Evolutionary conservation across 495 filamentous ascomycete genomes (phyloP), one percentile per base, ranked within the genome.

Genomic region (Penicillium lividum): DNA sequence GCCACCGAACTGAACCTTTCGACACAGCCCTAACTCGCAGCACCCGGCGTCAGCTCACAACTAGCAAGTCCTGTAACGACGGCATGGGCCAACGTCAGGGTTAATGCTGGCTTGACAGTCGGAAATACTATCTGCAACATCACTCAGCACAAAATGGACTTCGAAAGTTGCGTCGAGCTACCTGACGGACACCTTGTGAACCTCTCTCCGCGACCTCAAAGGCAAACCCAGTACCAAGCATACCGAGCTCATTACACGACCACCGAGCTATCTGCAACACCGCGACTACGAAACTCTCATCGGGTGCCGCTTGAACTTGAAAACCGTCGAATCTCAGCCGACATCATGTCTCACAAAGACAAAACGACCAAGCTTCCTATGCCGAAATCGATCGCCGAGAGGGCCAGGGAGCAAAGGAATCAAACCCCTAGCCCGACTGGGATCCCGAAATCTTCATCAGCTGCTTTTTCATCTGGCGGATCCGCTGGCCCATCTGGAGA

Each of bases 341-440:
- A 57, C 1, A 54, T 22, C 33, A 64, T 58, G 44, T 47, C 56
- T 33, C 65, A 64, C 27, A 65, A 45, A 45, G 38, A 52, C 0
- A 75, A 67, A 58, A 56, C 59, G 4, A 77, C 73, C 33, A 73
- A 68, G 50, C 73, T 77, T 44, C 75, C 75, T 0, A 43, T 75
- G 5, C 66, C 71, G 0, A 76, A 60, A 36, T 27, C 49, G 2
- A 47, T 65, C 9, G 11, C 46, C 6, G 69, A 73, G 6, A 70
- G 57, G 16, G 53, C 34, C 15, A 64, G 60, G 7, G 57, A 64
- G 10, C 45, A 61, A 28, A 47, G 47, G 9, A 66, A 60, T n/a
- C 54, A 66, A 33, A 68, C 62, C 0, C 60, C 62, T 1, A 66
- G 62, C 51, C 62, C 65, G 3, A 68, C 62, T 33, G 58, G 49